Percentiles rank a stretch among this genome's conserved stretches.
Evolutionary conservation across 2,329 filamentous ascomycete genomes (phyloP).

Genomic region (Xylaria multiplex): DNA sequence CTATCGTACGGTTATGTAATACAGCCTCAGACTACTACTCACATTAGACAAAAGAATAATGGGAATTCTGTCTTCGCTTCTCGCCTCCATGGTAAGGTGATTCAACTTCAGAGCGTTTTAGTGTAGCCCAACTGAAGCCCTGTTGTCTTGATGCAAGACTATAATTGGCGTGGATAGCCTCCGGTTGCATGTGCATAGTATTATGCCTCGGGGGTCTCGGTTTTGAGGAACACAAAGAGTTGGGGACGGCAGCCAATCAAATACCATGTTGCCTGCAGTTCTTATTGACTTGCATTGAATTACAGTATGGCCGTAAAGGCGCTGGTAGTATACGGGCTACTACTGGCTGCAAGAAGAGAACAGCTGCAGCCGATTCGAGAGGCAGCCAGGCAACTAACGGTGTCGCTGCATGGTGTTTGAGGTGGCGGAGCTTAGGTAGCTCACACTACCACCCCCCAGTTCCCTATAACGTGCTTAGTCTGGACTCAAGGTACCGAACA

Average conservation of each 20-base stretch:
- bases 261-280: background rate
- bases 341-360: constrained; percentile 1
- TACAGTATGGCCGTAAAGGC: background rate
- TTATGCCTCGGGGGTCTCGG: background rate
- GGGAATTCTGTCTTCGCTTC: background rate
- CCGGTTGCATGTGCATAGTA: background rate
- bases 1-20: background rate
- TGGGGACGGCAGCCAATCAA: background rate
- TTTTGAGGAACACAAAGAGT: too few species aligned
- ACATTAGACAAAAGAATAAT: background rate
- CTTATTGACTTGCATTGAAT: background rate
- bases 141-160: background rate
- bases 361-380: background rate
- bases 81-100: background rate
- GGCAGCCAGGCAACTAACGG: constrained; percentile 1
- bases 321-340: too few species aligned
- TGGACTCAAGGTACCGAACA: background rate
- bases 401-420: constrained; percentile 10
- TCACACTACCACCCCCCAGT: background rate
- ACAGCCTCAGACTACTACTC: background rate
- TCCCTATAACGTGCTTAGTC: constrained; percentile 3
- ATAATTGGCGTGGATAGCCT: background rate
- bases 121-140: background rate
- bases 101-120: background rate
- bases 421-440: constrained; percentile 31